Conservation (phyloP, 345 rosid genomes). For the Capsella bursapastoris region DNA sequence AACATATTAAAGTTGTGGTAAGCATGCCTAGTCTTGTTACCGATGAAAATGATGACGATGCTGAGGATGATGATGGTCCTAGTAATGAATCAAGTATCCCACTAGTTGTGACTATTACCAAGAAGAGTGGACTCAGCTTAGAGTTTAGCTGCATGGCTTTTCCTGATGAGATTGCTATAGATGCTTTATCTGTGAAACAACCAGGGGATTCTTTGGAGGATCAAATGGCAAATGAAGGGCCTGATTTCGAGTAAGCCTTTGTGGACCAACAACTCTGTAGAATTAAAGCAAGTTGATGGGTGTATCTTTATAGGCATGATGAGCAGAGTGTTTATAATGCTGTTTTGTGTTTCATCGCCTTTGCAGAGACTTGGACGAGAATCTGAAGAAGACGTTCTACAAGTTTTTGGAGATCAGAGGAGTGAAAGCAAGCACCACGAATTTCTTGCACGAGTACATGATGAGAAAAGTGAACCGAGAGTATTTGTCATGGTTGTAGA, state of each 20-base stretch:
- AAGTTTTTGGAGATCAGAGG: constrained; percentile 85
- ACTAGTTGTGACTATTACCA: constrained; percentile 64
- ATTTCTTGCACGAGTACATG: constrained; percentile 88
- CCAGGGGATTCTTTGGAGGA: constrained; percentile 55
- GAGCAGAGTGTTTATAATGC: constrained; percentile 11
- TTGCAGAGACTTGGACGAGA: constrained; percentile 87
- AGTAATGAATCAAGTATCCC: constrained; percentile 62
- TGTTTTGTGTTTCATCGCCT: constrained; percentile 1
- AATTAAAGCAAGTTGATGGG: not conserved
- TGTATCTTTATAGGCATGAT: not conserved
- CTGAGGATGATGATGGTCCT: constrained; percentile 43
- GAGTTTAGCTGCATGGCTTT: constrained; percentile 75
- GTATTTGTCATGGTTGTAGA: constrained; percentile 73
- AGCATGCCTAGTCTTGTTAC: constrained; percentile 72
- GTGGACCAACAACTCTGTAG: not conserved
- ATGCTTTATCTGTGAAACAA: constrained; percentile 58
- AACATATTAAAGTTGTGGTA: constrained; percentile 68
- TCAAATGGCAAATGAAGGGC: constrained; percentile 73
- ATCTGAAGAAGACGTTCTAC: constrained; percentile 76
- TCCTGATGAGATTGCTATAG: constrained; percentile 70
- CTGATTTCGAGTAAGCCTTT: constrained; percentile 80
- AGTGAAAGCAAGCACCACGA: constrained; percentile 72
- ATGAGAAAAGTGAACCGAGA: constrained; percentile 73
- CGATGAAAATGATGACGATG: constrained; percentile 41
- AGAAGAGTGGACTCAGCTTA: constrained; percentile 58